phyloP scores from a whole-genome alignment of 176 grass and related monocot genomes.

The Poa pratensis region DNA sequence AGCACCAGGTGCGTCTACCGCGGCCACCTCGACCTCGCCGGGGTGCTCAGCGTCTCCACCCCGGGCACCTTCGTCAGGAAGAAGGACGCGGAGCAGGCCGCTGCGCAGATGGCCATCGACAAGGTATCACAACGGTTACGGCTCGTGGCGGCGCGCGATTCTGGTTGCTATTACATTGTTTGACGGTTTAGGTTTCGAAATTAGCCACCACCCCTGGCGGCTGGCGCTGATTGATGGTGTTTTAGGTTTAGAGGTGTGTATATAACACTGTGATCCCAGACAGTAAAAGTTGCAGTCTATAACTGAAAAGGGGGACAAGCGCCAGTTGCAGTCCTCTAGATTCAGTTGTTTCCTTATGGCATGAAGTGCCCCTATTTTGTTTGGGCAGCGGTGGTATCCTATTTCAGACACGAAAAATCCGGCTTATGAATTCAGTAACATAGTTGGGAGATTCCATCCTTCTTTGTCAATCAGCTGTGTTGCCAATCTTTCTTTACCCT shows the following conservation, averaged over 20 bases:
- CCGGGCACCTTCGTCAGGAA: constrained; percentile 72
- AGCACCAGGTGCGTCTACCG: constrained; percentile 66
- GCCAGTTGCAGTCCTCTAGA: background rate
- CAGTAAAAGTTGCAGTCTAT: background rate
- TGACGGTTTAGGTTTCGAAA: background rate
- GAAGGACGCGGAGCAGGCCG: constrained; percentile 95
- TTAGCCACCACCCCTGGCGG: background rate
- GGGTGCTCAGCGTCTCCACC: constrained; percentile 64
- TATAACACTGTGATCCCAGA: background rate
- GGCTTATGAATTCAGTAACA: background rate
- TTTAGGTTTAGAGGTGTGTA: background rate
- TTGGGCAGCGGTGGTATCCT: background rate
- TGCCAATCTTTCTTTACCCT: background rate
- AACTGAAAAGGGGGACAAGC: background rate
- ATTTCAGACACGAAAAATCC: background rate
- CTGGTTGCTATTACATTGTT: background rate
- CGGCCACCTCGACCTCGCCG: constrained; percentile 68
- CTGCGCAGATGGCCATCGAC: constrained; percentile 87
- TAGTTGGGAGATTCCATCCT: background rate
- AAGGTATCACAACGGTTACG: constrained; percentile 46
- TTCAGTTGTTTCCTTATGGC: background rate
- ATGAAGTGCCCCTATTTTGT: background rate
- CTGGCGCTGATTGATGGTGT: background rate
- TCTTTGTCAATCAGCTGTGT: background rate
- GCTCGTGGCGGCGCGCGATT: background rate